Evolutionary conservation across 768 basidiomycete species (phyloP), one percentile per base, ranked within the genome.

Genomic region (Hericium coralloides): DNA sequence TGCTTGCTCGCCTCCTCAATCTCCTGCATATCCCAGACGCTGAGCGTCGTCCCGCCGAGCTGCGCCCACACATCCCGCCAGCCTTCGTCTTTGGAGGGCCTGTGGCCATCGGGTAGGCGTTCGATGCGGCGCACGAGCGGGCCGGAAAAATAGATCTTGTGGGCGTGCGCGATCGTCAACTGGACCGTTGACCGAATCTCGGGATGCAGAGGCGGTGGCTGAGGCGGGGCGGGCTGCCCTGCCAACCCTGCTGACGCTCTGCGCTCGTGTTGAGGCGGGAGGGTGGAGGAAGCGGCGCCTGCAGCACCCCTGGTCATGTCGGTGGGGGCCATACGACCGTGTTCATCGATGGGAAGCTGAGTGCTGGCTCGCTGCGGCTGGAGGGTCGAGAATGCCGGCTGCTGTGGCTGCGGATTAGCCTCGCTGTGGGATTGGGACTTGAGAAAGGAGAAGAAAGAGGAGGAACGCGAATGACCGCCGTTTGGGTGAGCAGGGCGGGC

Each of bases 1-100:
- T 83, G 76, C 64, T 80, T 83, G 62, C 83, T 91, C 2, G 92
- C 92, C 66, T 87, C 88, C 60, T 92, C 85, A 56, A 95, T 84
- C 63, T 87, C 82, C 64, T 80, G 83, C 87, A 94, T 93, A 67
- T 92, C 90, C 92, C 92, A 95, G 45, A 93, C 77, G 63, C 89
- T 92, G 63, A 95, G 77, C 20, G 89, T 93, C 5, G 90, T 92
- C 4, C 92, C 93, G 52, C 89, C 86, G 37, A 95, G 75, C 71
- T 95, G 92, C 1, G 86, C 92, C 89, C 90, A 95, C 15, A 94
- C 86, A 17, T 92, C 83, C 12, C 77, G 76, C 89, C 92, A 92
- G 1, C 83, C 82, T 3, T 89, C 88, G 64, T 90, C 87, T 65
- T 85, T 87, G 58, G 72, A 65, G 3, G 85, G 81, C 58, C 75